Percentiles rank a stretch among this genome's conserved stretches.
Evolutionary conservation across 805 yeast genomes (phyloP).

Genomic region (Kluyveromyces aestuarii): DNA sequence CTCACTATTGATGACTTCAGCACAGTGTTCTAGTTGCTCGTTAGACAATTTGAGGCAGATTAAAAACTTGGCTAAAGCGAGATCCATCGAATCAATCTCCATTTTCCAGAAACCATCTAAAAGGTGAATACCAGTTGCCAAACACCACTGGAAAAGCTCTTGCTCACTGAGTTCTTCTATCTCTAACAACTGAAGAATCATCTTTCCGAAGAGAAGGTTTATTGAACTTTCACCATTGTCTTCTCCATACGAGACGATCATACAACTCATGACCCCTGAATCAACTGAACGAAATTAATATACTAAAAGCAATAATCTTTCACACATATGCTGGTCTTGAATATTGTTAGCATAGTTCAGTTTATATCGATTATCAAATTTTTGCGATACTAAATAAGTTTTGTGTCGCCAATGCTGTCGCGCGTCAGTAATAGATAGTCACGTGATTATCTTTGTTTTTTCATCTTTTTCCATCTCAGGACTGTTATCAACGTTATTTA

Average conservation of each 20-base stretch:
- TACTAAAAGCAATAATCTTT: no score
- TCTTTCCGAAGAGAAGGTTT: constrained; percentile 1
- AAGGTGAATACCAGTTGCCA: not conserved
- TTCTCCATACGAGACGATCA: constrained; percentile 1
- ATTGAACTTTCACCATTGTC: not conserved
- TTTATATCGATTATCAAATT: not conserved
- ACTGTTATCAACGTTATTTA: not conserved
- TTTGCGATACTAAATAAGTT: not conserved
- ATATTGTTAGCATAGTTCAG: no score
- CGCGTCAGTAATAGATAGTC: not conserved
- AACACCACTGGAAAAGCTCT: constrained; percentile 2
- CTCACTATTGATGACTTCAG: not conserved
- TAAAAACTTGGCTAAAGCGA: not conserved
- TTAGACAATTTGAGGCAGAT: not conserved
- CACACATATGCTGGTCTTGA: no score
- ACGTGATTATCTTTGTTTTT: not conserved
- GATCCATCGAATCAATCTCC: not conserved
- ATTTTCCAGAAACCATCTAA: not conserved
- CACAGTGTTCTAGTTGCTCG: not conserved
- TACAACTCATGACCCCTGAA: not conserved
- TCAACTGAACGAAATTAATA: not conserved
- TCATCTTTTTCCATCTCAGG: not conserved
- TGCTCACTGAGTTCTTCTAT: not conserved
- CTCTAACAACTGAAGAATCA: not conserved
- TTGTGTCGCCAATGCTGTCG: not conserved